phyloP scores from a whole-genome alignment of 768 basidiomycete genomes.

The Hygrophoropsis aurantiaca region DNA sequence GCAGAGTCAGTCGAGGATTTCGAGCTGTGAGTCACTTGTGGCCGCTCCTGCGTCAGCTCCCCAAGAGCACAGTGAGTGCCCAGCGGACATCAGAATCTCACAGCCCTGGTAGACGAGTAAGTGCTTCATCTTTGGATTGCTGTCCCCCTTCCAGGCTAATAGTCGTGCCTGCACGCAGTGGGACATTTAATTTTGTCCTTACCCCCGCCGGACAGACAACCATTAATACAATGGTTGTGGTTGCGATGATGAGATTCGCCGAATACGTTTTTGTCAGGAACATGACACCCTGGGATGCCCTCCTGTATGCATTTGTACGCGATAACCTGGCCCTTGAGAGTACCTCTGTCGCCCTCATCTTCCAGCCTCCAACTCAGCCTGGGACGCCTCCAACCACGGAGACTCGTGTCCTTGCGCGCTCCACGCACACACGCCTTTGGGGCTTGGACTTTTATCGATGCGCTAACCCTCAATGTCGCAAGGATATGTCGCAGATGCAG shows the following conservation, averaged over 20 bases:
- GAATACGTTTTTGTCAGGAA: neutral
- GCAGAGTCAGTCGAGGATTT: too few relatives aligned
- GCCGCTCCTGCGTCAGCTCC: too few relatives aligned
- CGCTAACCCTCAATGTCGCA: too few relatives aligned
- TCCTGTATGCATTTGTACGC: neutral
- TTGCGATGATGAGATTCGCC: neutral
- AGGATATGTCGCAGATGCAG: neutral
- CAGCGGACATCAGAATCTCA: too few relatives aligned
- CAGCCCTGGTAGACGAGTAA: too few relatives aligned
- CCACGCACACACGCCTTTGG: neutral
- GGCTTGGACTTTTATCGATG: neutral
- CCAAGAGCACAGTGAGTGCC: too few relatives aligned
- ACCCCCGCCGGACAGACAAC: neutral
- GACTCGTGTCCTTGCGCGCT: neutral
- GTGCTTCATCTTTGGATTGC: too few relatives aligned
- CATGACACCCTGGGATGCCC: neutral
- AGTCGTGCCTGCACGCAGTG: too few relatives aligned
- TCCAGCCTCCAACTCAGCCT: too few relatives aligned
- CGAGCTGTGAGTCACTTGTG: too few relatives aligned
- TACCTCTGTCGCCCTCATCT: neutral
- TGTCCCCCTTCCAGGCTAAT: too few relatives aligned
- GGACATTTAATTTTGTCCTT: conserved; percentile 2
- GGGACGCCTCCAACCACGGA: too few relatives aligned
- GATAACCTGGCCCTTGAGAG: neutral
- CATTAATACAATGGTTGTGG: neutral